Evolutionary conservation across 1,284 basidiomycete species (phyloP), one percentile per base, ranked within the genome.

Genomic region (Malassezia caprae): DNA sequence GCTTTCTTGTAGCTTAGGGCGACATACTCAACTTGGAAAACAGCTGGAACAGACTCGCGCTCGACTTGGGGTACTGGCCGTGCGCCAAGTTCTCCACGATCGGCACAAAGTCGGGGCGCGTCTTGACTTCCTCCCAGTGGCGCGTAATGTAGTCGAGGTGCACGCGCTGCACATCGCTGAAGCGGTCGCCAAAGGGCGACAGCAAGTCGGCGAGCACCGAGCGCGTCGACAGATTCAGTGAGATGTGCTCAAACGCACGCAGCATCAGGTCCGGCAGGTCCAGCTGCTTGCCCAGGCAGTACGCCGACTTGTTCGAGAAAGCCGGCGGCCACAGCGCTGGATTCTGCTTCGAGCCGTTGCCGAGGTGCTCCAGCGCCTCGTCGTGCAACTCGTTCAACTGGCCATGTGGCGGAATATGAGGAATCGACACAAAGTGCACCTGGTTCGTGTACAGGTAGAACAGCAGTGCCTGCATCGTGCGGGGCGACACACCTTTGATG

Each of bases 361-460:
- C 54, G 27, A 52, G 47, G 19, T 52, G 45, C 35, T 44, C 46
- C 21, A 37, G 40, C 13, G 56, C 50, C 28, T 52, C 56, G 23
- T 58, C 56, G 31, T 52, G 56, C 31, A 56, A 26, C 43, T 42
- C 44, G 31, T 34, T 56, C 42, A 49, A 44, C 17, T 51, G 51
- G 17, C 58, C 54, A 24, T 45, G 53, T 11, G 55, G 45, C 53
- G 32, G 31, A 49, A 58, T 37, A 51, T 48, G 54, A 30, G 52
- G 59, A 34, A 44, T 37, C 40, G 56, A 42, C 11, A 54, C 55
- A 48, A 66, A 66, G 15, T 59, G 63, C 30, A 53, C 60, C 24
- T 66, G 64, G 15, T 60, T 63, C n/a, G 64, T 66, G 60, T 66
- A 66, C 21, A 66, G 56, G 50, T 66, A 66, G 44, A 66, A 66